phyloP scores from a whole-genome alignment of 192 early-diverging fungal species.

The Coemansia sp. region DNA sequence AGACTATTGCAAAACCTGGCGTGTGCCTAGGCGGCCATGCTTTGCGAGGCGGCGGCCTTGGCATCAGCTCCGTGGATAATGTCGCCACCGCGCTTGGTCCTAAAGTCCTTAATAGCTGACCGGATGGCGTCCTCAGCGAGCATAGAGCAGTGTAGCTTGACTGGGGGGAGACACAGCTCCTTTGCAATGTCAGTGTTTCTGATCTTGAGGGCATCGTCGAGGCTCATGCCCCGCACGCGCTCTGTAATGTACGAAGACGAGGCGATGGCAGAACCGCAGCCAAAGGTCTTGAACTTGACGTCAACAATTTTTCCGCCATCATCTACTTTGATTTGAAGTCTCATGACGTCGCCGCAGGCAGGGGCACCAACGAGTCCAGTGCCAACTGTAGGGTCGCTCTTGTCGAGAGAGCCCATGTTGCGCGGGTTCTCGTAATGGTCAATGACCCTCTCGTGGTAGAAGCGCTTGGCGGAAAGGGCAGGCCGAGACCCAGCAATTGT shows the following conservation, averaged over 20 bases:
- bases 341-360: constrained; percentile 91
- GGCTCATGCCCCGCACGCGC: constrained; percentile 91
- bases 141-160: constrained; percentile 99
- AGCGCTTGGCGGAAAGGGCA: constrained; percentile 20
- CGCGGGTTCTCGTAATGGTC: constrained; percentile 97
- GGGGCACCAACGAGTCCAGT: constrained; percentile 95
- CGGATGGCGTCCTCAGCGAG: constrained; percentile 99
- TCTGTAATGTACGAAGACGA: constrained; percentile 91
- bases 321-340: constrained; percentile 97
- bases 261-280: constrained; percentile 97
- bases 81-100: constrained; percentile 73
- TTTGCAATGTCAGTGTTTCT: constrained; percentile 98
- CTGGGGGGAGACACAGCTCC: constrained; percentile 93
- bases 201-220: constrained; percentile 89
- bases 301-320: constrained; percentile 93
- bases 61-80: constrained; percentile 23
- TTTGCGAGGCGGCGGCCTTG: constrained; percentile 14
- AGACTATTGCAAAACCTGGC: not conserved
- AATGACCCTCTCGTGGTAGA: constrained; percentile 77
- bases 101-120: constrained; percentile 96
- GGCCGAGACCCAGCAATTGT: constrained; percentile 6
- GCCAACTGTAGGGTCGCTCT: constrained; percentile 86
- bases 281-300: constrained; percentile 99
- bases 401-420: constrained; percentile 94
- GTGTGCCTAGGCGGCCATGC: constrained; percentile 3